A percentile compares a stretch with the other conserved stretches of the same genome.
phyloP scores from a whole-genome alignment of 148 eudicot species.

The Heliamphora exappendiculata region DNA sequence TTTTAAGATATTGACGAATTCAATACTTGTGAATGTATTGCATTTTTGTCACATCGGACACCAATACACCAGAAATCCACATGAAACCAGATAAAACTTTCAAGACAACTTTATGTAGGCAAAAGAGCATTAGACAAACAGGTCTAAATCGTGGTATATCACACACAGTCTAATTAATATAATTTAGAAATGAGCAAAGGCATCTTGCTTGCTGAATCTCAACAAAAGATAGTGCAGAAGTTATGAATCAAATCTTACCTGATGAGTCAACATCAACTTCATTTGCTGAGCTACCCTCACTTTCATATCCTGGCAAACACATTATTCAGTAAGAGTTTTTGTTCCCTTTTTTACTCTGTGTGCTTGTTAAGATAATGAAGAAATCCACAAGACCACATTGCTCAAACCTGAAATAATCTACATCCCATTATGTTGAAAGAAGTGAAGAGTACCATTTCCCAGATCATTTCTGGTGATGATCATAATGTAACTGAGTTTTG shows the following conservation, averaged over 20 bases:
- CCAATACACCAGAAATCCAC: background rate
- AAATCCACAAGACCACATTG: background rate
- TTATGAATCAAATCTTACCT: slow-evolving; percentile 31
- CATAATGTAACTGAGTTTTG: background rate
- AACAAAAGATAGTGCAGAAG: background rate
- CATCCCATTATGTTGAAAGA: background rate
- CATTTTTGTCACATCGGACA: background rate
- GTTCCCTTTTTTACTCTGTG: too few species aligned
- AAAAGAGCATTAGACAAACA: background rate
- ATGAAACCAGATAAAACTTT: background rate
- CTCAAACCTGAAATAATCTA: slow-evolving; percentile 3
- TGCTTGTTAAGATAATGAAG: background rate
- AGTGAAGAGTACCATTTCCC: background rate
- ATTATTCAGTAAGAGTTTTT: background rate
- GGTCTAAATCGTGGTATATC: background rate
- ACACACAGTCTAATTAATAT: background rate
- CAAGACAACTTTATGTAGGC: background rate
- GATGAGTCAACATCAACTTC: slow-evolving; percentile 57
- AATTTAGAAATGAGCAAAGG: too few species aligned
- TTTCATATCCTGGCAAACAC: slow-evolving; percentile 56
- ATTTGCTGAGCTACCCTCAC: slow-evolving; percentile 70
- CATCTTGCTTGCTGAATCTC: background rate
- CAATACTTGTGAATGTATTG: background rate
- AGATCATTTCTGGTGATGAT: background rate
- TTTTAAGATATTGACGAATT: background rate